phyloP scores from a whole-genome alignment of 805 yeast species.

The Alloascoidea hylecoeti region DNA sequence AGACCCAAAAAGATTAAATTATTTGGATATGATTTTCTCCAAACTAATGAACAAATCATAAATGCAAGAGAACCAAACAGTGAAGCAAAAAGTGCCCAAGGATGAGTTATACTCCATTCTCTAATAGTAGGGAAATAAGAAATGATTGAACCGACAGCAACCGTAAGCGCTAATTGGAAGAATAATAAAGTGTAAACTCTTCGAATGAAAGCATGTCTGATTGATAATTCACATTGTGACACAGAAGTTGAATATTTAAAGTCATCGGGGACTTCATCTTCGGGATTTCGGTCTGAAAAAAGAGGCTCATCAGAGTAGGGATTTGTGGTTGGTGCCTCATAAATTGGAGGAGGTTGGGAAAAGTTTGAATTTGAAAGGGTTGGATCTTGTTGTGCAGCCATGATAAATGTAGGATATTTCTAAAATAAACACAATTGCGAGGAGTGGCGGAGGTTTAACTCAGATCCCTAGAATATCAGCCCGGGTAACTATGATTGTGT shows the following conservation, averaged over 20 bases:
- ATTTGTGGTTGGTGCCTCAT: too few species aligned
- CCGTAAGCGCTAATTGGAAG: constrained; percentile 49
- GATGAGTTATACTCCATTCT: constrained; percentile 40
- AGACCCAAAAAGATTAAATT: constrained; percentile 45
- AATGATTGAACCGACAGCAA: constrained; percentile 39
- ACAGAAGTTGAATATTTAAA: constrained; percentile 73
- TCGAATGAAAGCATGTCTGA: constrained; percentile 63
- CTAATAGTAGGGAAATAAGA: constrained; percentile 27
- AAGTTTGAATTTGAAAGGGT: too few species aligned
- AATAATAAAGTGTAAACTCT: constrained; percentile 66
- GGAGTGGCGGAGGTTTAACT: too few species aligned
- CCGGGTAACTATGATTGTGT: too few species aligned
- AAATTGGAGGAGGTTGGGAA: too few species aligned
- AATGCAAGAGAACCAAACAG: constrained; percentile 46
- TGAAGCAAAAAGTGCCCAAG: constrained; percentile 45
- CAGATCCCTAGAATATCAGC: too few species aligned
- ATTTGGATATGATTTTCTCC: constrained; percentile 55
- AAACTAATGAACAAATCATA: constrained; percentile 46
- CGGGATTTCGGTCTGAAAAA: neutral
- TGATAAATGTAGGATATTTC: too few species aligned
- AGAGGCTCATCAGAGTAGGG: constrained; percentile 1
- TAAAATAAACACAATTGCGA: too few species aligned
- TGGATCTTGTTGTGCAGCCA: too few species aligned
- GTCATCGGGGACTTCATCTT: constrained; percentile 33
- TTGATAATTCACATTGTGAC: constrained; percentile 59